Percentiles rank a stretch among this genome's conserved stretches.
Evolutionary conservation across 148 eudicot species (phyloP).

Genomic region (Fagopyrum esculentum): DNA sequence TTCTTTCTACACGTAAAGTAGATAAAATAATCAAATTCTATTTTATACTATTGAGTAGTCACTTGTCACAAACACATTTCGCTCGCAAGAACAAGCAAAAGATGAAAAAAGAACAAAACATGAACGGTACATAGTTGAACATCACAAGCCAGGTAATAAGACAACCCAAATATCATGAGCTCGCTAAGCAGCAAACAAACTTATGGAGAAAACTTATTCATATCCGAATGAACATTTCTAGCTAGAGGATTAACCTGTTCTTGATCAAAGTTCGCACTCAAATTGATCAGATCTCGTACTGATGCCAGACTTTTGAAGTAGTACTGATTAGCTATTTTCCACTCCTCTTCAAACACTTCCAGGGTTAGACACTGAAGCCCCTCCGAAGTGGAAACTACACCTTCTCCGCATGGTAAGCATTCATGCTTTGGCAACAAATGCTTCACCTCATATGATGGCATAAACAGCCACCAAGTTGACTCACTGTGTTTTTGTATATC

Average conservation of each 20-base stretch:
- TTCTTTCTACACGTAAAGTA: background rate
- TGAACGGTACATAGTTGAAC: background rate
- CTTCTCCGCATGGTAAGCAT: slow-evolving; percentile 18
- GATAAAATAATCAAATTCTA: background rate
- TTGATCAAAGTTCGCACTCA: slow-evolving; percentile 53
- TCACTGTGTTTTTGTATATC: slow-evolving; percentile 31
- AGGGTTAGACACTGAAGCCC: slow-evolving; percentile 20
- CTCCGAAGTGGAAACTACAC: slow-evolving; percentile 17
- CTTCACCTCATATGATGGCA: slow-evolving; percentile 66
- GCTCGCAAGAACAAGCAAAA: background rate
- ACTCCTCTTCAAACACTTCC: slow-evolving; percentile 30
- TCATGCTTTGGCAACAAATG: slow-evolving; percentile 61
- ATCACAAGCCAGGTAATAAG: background rate
- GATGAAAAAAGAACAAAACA: background rate
- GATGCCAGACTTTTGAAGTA: slow-evolving; percentile 88
- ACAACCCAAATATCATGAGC: background rate
- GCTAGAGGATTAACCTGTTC: slow-evolving; percentile 49
- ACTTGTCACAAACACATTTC: background rate
- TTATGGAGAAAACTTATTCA: background rate
- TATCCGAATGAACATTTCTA: background rate
- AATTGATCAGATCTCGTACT: slow-evolving; percentile 45
- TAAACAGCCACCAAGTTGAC: slow-evolving; percentile 62
- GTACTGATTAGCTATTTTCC: slow-evolving; percentile 60
- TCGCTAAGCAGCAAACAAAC: background rate
- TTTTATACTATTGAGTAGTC: background rate